phyloP scores from a whole-genome alignment of 331 rosid species.

The Prunus yedoensis region DNA sequence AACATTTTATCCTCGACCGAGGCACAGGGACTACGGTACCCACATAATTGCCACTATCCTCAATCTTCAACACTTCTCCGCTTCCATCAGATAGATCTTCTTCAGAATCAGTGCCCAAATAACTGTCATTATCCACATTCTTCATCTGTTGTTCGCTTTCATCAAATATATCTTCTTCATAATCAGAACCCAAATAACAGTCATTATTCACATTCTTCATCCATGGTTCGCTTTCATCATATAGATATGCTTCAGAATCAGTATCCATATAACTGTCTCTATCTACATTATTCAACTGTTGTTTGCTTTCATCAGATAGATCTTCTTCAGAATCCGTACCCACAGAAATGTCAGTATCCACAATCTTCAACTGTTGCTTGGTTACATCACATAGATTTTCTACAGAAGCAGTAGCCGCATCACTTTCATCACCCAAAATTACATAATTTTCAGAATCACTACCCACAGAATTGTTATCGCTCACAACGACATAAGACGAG shows the following conservation, averaged over 20 bases:
- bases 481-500: neutral
- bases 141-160: neutral
- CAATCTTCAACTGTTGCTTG: neutral
- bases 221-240: neutral
- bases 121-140: neutral
- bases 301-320: neutral
- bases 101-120: neutral
- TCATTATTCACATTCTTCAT: neutral
- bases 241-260: neutral
- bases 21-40: neutral
- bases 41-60: neutral
- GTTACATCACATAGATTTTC: neutral
- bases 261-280: neutral
- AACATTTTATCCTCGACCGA: neutral
- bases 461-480: neutral
- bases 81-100: neutral
- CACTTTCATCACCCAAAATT: neutral
- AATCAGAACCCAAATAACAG: neutral
- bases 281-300: neutral
- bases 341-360: neutral
- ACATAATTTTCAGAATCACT: neutral
- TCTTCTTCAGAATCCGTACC: conserved; percentile 1
- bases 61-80: neutral
- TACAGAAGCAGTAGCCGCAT: neutral
- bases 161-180: neutral